Evolutionary conservation across 2,329 filamentous ascomycete species (phyloP).

Genomic region (Blastomyces silverae): DNA sequence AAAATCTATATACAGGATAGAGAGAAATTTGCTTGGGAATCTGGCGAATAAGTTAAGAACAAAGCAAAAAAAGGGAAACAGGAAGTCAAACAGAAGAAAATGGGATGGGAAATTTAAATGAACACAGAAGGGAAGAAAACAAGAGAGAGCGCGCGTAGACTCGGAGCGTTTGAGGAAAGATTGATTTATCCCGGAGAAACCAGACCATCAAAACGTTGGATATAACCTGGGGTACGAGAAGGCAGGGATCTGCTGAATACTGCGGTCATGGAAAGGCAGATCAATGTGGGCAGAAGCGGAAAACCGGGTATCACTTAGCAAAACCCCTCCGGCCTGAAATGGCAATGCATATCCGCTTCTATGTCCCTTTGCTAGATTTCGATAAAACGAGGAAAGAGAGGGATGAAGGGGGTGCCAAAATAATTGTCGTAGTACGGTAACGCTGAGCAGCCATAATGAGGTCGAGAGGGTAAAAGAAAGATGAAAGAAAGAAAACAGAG

Average conservation of each 20-base stretch:
- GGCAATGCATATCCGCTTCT: not conserved
- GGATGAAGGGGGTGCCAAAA: not conserved
- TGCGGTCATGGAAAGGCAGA: not conserved
- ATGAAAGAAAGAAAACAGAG: not conserved
- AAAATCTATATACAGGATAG: conserved; percentile 10
- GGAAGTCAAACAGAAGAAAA: not conserved
- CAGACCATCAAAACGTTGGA: no score
- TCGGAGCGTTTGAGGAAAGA: not conserved
- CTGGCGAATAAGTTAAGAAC: not conserved
- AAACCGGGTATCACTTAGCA: not conserved
- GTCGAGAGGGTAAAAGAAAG: not conserved
- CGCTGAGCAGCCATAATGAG: not conserved
- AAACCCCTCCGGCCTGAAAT: not conserved
- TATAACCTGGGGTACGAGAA: not conserved
- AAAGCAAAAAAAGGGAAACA: not conserved
- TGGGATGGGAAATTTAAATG: not conserved
- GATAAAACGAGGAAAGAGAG: not conserved
- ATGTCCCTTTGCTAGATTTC: not conserved
- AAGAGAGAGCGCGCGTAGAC: not conserved
- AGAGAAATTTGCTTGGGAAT: not conserved
- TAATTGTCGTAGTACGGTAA: not conserved
- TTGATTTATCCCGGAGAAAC: not conserved
- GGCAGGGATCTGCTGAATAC: not conserved
- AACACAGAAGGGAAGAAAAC: not conserved
- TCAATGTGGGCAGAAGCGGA: not conserved